Evolutionary conservation across 805 yeast species (phyloP).

Genomic region (Metschnikowia dekortorum): DNA sequence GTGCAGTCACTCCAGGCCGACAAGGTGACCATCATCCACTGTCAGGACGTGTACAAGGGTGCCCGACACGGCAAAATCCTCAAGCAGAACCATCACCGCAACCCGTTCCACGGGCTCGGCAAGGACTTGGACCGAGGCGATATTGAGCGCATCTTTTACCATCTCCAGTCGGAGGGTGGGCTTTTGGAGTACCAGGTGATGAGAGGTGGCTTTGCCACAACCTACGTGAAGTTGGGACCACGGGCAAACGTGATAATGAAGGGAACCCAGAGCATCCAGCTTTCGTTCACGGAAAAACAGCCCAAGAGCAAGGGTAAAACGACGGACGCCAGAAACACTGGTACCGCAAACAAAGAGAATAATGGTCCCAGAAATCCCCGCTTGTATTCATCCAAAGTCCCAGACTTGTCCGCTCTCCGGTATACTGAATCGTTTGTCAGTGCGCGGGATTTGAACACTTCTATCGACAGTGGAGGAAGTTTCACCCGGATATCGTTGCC

Average conservation of each 20-base stretch:
- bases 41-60: conserved; percentile 82
- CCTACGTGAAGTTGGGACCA: conserved; percentile 64
- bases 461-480: background rate
- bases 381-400: conserved; percentile 8
- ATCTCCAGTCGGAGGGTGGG: conserved; percentile 60
- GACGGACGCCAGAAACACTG: background rate
- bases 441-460: conserved; percentile 16
- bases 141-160: conserved; percentile 78
- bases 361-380: background rate
- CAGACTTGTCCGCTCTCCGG: conserved; percentile 14
- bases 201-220: conserved; percentile 75
- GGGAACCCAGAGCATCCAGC: conserved; percentile 43
- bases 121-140: conserved; percentile 58
- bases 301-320: background rate
- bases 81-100: conserved; percentile 55
- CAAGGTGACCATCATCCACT: conserved; percentile 70
- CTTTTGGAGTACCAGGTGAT: conserved; percentile 68
- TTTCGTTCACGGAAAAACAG: conserved; percentile 42
- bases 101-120: conserved; percentile 69
- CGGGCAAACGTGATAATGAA: conserved; percentile 47
- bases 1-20: conserved; percentile 52
- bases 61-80: conserved; percentile 58
- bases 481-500: conserved; percentile 20
- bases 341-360: background rate
- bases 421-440: conserved; percentile 25